These are phyloP conservation scores for Phaeophleospora eucalypticola DNA, from an alignment of 2,329 filamentous ascomycete species.

Conservation along the genomic window DNA sequence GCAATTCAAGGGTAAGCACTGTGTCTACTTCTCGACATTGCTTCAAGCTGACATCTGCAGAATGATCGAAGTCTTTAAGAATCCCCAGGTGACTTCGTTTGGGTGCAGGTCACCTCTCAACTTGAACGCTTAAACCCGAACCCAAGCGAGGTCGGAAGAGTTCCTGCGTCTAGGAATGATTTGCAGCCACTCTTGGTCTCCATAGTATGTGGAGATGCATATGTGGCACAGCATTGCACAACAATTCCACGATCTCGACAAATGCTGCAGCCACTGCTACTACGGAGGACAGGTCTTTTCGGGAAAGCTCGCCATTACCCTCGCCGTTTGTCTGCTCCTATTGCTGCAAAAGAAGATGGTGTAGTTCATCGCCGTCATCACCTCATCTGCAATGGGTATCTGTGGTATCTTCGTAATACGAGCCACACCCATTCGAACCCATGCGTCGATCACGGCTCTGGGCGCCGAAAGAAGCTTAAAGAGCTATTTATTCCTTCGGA, in stretches of 20 bases:
- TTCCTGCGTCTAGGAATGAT: no score
- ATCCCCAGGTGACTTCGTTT: conserved; percentile 13
- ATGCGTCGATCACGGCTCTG: not conserved
- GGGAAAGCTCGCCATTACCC: no score
- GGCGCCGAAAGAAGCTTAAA: not conserved
- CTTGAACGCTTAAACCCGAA: not conserved
- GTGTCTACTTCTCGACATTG: no score
- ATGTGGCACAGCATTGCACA: no score
- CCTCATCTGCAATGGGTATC: not conserved
- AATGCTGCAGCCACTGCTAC: no score
- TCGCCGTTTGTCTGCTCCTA: no score
- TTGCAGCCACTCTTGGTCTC: no score
- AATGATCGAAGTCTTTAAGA: conserved; percentile 34
- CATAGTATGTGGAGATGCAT: no score
- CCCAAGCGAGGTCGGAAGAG: not conserved
- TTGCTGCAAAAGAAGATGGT: no score
- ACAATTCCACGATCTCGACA: no score
- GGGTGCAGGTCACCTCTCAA: conserved; percentile 15
- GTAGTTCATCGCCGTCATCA: not conserved
- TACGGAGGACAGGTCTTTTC: no score
- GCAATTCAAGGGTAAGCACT: conserved; percentile 31
- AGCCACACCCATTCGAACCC: not conserved
- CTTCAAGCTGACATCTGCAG: no score
- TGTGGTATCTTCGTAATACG: not conserved
- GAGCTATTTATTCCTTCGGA: not conserved